Conservation (phyloP, 257 asterid species). For the Solanum peruvianum region DNA sequence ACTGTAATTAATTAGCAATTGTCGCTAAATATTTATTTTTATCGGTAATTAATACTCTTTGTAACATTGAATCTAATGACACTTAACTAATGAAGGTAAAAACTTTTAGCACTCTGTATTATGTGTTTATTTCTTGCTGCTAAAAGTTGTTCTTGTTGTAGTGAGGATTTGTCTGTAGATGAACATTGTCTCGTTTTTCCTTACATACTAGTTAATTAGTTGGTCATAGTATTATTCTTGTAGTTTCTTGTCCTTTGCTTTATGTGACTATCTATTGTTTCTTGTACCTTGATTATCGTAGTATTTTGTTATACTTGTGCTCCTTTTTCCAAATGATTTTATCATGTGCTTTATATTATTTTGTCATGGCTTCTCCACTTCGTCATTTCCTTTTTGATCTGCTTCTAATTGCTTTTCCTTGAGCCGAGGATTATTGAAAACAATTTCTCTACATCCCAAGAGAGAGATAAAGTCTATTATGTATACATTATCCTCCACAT, state of each 20-base stretch:
- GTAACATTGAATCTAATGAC: too few species aligned
- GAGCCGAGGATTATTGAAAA: neutral
- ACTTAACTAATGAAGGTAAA: too few species aligned
- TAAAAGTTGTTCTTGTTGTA: too few species aligned
- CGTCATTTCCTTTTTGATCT: neutral
- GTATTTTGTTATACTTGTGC: neutral
- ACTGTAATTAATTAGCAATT: too few species aligned
- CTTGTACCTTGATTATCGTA: neutral
- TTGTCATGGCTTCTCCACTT: neutral
- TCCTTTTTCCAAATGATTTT: neutral
- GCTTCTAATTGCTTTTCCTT: neutral
- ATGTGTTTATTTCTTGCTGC: too few species aligned
- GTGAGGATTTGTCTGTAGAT: neutral
- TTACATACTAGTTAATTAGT: neutral
- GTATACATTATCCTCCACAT: neutral
- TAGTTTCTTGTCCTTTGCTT: neutral
- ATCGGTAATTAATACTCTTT: too few species aligned
- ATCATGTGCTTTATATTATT: neutral
- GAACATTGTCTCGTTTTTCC: neutral
- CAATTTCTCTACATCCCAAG: neutral
- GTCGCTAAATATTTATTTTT: too few species aligned
- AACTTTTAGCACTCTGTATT: too few species aligned
- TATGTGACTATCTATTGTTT: neutral
- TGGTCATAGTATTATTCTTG: neutral
- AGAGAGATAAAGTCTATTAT: neutral